phyloP scores from a whole-genome alignment of 202 grass and related monocot species.

The Thinopyrum obtusiflorum region DNA sequence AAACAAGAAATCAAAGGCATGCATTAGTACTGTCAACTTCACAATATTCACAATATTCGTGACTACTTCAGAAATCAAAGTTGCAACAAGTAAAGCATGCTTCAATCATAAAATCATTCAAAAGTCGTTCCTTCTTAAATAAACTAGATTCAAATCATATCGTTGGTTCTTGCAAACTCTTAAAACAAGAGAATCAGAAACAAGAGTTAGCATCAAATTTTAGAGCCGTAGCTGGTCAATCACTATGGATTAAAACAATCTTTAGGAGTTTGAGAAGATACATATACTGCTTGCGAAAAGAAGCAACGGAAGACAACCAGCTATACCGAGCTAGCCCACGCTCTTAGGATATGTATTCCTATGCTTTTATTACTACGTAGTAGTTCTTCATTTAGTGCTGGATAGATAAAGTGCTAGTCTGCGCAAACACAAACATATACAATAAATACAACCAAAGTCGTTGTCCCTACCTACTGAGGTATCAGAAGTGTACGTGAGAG shows the following conservation, averaged over 20 bases:
- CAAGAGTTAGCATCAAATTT: not conserved
- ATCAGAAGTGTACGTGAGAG: no score
- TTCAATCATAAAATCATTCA: no score
- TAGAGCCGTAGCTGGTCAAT: not conserved
- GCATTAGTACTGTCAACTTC: no score
- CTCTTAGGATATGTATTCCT: not conserved
- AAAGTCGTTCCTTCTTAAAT: no score
- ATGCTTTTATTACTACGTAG: not conserved
- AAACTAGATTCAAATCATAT: no score
- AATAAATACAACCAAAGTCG: not conserved
- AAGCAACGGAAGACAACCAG: not conserved
- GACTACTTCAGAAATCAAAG: no score
- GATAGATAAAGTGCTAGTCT: not conserved
- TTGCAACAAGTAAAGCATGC: no score
- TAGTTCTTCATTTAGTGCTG: not conserved
- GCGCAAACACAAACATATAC: not conserved
- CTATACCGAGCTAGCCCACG: no score
- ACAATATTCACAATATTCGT: no score
- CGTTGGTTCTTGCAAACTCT: not conserved
- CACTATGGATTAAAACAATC: not conserved
- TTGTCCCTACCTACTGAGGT: no score
- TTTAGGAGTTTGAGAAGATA: not conserved
- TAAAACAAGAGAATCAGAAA: constrained; percentile 14
- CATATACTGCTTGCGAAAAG: not conserved
- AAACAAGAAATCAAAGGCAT: no score